A percentile compares a stretch with the other conserved stretches of the same genome.
Conservation (phyloP, 179 eudicot species). For the Sideroxylon spinosum region DNA sequence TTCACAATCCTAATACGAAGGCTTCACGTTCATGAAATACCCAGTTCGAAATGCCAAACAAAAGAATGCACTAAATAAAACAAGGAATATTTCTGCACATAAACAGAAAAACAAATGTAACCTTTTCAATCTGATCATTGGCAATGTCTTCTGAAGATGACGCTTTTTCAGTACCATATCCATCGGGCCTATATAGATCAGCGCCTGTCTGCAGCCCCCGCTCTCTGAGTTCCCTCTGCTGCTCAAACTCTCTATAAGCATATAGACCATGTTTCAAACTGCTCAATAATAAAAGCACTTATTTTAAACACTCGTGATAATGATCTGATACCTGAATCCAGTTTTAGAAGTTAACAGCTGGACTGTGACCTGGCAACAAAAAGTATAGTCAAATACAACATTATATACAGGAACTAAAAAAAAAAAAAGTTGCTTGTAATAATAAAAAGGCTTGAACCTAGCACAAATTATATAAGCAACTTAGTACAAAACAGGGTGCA, state of each 20-base stretch:
- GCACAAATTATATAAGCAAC: not conserved
- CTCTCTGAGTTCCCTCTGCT: constrained; percentile 82
- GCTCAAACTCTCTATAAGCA: constrained; percentile 84
- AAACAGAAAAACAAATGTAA: constrained; percentile 21
- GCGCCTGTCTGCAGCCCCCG: constrained; percentile 56
- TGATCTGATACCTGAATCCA: constrained; percentile 72
- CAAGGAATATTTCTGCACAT: not conserved
- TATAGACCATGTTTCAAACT: constrained; percentile 17
- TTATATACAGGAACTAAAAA: not conserved
- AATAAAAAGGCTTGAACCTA: constrained; percentile 1
- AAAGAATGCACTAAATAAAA: not conserved
- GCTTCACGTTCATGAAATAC: constrained; percentile 8
- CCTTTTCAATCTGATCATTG: constrained; percentile 57
- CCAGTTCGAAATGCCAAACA: not conserved
- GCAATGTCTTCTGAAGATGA: constrained; percentile 33
- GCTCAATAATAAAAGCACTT: not conserved
- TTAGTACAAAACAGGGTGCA: not conserved
- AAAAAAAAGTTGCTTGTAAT: not conserved
- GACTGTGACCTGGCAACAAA: constrained; percentile 70
- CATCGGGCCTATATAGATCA: constrained; percentile 33
- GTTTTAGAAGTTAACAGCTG: constrained; percentile 93
- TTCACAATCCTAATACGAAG: not conserved
- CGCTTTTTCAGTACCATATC: constrained; percentile 30
- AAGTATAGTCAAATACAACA: constrained; percentile 17
- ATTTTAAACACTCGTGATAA: constrained; percentile 8